Evolutionary conservation across 352 stramenopile species (phyloP), one percentile per base, ranked within the genome.

Genomic region (Peronospora belbahrii): DNA sequence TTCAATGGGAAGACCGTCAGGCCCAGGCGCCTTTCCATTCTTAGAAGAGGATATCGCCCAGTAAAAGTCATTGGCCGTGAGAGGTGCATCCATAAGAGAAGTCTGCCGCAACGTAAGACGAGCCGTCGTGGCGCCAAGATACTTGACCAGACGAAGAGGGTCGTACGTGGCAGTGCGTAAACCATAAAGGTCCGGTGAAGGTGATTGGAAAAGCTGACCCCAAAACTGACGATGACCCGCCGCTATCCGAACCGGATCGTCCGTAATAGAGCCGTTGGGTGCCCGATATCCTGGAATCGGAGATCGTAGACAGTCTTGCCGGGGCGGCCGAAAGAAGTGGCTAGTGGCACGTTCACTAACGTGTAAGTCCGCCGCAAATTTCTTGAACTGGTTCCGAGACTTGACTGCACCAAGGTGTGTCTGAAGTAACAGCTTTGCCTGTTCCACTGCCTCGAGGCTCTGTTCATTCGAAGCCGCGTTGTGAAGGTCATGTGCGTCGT

Each of bases 301-400:
- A 8, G 43, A 55, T 2, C 14, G 27, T 1, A 56, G 17, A 8
- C 28, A 52, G n/a, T 52, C 40, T 19, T 44, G 38, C 37, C 56
- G 27, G 2, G 52, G 45, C 0, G 45, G 19, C 5, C 45, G 33
- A 14, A 52, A 61, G 31, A 61, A 52, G 9, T 56, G 9, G 0
- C 14, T 52, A 3, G 42, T 50, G 1, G 46, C 7, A 0, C 47
- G 46, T n/a, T 61, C 39, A 9, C 39, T 52, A 1, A 45, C 9
- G 13, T 46, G 42, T 20, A 49, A 27, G 32, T 54, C 51, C 0
- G 38, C 43, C 2, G 45, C 45, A n/a, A 44, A 56, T n/a, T 56
- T 56, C 27, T 56, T 52, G 10, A 10, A 28, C 33, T 56, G 15
- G 6, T 48, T 55, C 0, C 44, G 33, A 4, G 40, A 20, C 22